A percentile compares a stretch with the other conserved stretches of the same genome.
Conservation (phyloP, 805 yeast genomes). For the Yarrowia sp. region DNA sequence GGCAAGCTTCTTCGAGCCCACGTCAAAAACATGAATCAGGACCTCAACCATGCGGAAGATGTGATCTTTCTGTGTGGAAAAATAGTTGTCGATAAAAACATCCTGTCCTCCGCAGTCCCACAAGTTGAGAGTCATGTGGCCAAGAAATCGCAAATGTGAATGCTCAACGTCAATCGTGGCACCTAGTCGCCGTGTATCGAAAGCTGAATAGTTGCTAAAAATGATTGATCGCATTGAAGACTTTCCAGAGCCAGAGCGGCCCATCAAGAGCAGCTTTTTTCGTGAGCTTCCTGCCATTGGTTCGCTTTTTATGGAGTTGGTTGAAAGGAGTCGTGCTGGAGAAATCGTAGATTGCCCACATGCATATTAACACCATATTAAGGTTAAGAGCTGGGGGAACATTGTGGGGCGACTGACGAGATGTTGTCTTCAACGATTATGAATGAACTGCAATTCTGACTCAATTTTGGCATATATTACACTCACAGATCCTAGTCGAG, state of each 20-base stretch:
- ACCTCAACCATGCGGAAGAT: slow-evolving; percentile 96
- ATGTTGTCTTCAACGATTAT: too few relatives aligned
- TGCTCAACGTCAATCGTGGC: slow-evolving; percentile 99
- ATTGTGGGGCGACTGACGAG: too few relatives aligned
- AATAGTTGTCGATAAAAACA: slow-evolving; percentile 92
- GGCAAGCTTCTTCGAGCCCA: slow-evolving; percentile 86
- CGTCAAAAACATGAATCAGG: slow-evolving; percentile 93
- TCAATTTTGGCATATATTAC: too few relatives aligned
- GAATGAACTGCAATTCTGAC: too few relatives aligned
- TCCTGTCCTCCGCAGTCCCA: slow-evolving; percentile 99
- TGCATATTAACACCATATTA: neutral
- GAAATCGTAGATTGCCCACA: neutral
- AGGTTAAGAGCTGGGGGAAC: slow-evolving; percentile 6
- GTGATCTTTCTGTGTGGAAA: slow-evolving; percentile 86
- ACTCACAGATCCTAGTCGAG: too few relatives aligned
- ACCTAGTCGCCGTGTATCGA: slow-evolving; percentile 92
- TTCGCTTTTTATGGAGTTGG: neutral
- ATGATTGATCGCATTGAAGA: slow-evolving; percentile 97
- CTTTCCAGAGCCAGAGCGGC: slow-evolving; percentile 96
- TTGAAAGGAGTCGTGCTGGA: too few relatives aligned
- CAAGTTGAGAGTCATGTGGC: slow-evolving; percentile 91
- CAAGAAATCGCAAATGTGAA: slow-evolving; percentile 88
- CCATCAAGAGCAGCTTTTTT: slow-evolving; percentile 66
- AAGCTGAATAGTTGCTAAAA: slow-evolving; percentile 93
- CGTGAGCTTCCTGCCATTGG: slow-evolving; percentile 46